phyloP scores from a whole-genome alignment of 805 yeast genomes.

The Saccharomycopsis fibuligera region DNA sequence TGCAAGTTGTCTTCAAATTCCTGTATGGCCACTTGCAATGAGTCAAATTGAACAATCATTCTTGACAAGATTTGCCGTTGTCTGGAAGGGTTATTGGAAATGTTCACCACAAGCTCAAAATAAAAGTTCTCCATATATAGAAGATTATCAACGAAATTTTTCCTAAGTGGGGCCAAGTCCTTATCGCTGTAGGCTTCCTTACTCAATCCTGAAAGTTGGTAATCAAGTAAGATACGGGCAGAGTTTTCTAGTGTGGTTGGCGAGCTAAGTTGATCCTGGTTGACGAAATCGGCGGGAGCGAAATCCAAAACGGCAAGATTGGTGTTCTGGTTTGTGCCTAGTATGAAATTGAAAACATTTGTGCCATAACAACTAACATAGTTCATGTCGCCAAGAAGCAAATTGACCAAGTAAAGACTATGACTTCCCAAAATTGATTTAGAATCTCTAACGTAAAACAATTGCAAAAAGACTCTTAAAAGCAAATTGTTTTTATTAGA shows the following conservation, averaged over 20 bases:
- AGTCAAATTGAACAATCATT: slow-evolving; percentile 60
- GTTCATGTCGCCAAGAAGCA: slow-evolving; percentile 36
- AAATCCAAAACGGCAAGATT: slow-evolving; percentile 1
- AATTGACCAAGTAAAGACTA: slow-evolving; percentile 25
- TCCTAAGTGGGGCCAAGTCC: background rate
- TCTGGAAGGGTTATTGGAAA: slow-evolving; percentile 68
- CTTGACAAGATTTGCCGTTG: slow-evolving; percentile 70
- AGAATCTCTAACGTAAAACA: slow-evolving; percentile 58
- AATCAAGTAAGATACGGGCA: background rate
- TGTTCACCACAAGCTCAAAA: slow-evolving; percentile 37
- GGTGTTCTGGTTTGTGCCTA: background rate
- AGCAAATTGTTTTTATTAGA: slow-evolving; percentile 33
- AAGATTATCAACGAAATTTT: background rate
- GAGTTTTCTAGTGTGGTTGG: background rate
- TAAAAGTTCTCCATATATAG: slow-evolving; percentile 27
- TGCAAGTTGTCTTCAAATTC: slow-evolving; percentile 46
- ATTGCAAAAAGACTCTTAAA: slow-evolving; percentile 58
- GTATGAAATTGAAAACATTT: slow-evolving; percentile 25
- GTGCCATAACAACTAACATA: slow-evolving; percentile 37
- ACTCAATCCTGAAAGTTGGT: background rate
- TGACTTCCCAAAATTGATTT: slow-evolving; percentile 49
- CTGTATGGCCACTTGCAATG: slow-evolving; percentile 72
- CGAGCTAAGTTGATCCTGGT: background rate
- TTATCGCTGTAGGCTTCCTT: background rate
- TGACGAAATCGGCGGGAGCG: background rate